phyloP scores from a whole-genome alignment of 768 basidiomycete species.

The Podaxis sp. region DNA sequence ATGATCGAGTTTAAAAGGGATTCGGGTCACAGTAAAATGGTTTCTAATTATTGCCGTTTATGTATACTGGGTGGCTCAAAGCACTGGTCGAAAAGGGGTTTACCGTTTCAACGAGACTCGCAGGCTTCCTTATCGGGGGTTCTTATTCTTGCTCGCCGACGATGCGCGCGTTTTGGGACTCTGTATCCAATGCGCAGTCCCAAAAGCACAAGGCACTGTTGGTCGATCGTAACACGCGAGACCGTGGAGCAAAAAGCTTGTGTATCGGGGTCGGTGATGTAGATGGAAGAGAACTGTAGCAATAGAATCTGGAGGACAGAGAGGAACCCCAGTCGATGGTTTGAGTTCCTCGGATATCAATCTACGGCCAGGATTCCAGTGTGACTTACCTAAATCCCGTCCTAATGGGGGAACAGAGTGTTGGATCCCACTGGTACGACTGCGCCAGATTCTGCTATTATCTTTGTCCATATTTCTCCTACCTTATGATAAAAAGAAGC shows the following conservation, averaged over 20 bases:
- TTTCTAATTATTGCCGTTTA: constrained; percentile 21
- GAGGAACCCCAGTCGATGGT: neutral
- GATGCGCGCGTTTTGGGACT: neutral
- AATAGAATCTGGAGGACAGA: neutral
- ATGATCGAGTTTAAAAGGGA: constrained; percentile 10
- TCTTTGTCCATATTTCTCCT: constrained; percentile 5
- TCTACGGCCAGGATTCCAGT: neutral
- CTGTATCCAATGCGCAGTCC: neutral
- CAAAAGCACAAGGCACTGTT: neutral
- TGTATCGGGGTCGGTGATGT: neutral
- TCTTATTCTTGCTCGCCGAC: neutral
- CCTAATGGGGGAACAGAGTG: constrained; percentile 16
- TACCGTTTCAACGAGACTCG: neutral
- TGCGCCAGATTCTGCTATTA: constrained; percentile 10
- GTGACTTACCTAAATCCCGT: constrained; percentile 12
- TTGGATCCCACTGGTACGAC: constrained; percentile 18
- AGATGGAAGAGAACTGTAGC: constrained; percentile 7
- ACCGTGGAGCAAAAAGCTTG: neutral
- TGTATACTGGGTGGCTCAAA: constrained; percentile 28
- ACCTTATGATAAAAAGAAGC: neutral
- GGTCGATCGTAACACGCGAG: neutral
- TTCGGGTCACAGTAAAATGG: constrained; percentile 1
- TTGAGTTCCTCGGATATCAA: neutral
- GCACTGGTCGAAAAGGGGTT: constrained; percentile 21
- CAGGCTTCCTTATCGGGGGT: neutral